Evolutionary conservation across 2,329 filamentous ascomycete species (phyloP), one percentile per base, ranked within the genome.

Genomic region (Mycosphaerella sp.): DNA sequence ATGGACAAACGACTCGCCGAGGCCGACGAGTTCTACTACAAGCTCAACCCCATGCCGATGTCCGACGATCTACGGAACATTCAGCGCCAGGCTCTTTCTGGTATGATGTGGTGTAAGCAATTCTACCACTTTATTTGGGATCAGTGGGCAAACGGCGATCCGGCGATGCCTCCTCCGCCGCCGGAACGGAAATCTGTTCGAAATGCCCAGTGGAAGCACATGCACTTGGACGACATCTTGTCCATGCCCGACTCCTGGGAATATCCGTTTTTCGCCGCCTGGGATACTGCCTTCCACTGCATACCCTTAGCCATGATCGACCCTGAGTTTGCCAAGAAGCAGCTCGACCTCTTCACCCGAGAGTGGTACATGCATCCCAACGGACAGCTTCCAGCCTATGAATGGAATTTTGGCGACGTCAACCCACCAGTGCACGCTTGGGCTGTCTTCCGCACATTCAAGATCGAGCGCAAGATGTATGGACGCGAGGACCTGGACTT

Each of bases 361-460:
- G 93, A 97, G 75, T 97, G 92, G 93, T 97, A 96, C 76, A 95
- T 93, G 80, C 92, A 97, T 72, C 92, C 92, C 12, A 97, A 97
- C 66, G 93, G 92, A 44, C 92, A 97, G 72, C 76, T 97, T 38
- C 89, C 91, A 48, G 91, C 92, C 64, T 93, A 85, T 66, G 92
- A 97, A 70, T 97, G 92, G 92, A 96, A 97, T 69, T 97, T 96
- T 74, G 86, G 91, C 51, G 93, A 97, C 65, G 92, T 96, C 59
- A 97, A 97, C 64, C 92, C 92, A 26, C 92, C 92, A 0, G 92
- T 97, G 1, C 92, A 97, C 70, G 93, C 92, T 0, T 97, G 92
- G 92, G 85, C 92, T 1, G 89, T 89, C 0, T 97, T 97, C 78
- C 81, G 93, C 54, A 89, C 88, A 0, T 97, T 97, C 83, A 97